Conservation (phyloP, 2,329 filamentous ascomycete genomes). For the Berkeleyomyces rouxiae region DNA sequence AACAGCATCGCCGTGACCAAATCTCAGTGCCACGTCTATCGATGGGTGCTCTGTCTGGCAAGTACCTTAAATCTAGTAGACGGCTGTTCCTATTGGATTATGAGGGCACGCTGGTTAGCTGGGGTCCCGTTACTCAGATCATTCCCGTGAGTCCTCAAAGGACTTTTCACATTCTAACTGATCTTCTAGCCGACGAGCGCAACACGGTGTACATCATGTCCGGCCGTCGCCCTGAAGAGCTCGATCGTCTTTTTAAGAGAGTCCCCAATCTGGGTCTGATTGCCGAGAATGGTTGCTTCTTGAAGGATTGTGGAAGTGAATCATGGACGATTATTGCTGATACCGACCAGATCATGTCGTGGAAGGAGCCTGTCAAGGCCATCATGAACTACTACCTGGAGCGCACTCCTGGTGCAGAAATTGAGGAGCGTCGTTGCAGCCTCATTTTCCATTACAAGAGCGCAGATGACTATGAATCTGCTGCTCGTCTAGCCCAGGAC, state of each 20-base stretch:
- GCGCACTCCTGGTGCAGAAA: conserved; percentile 69
- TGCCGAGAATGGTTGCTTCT: conserved; percentile 86
- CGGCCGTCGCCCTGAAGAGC: conserved; percentile 68
- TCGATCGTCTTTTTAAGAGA: conserved; percentile 70
- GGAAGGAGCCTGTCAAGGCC: conserved; percentile 69
- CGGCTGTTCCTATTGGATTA: conserved; percentile 86
- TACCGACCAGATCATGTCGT: conserved; percentile 48
- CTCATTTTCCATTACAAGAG: conserved; percentile 27
- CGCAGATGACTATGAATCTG: conserved; percentile 29
- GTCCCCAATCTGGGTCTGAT: conserved; percentile 77
- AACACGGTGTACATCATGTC: conserved; percentile 95
- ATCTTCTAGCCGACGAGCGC: conserved; percentile 59
- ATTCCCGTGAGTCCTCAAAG: conserved; percentile 72
- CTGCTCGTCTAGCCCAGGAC: conserved; percentile 67
- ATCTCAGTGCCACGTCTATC: conserved; percentile 76
- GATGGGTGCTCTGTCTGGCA: conserved; percentile 41
- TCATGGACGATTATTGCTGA: conserved; percentile 70
- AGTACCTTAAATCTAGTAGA: conserved; percentile 48
- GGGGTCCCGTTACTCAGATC: conserved; percentile 69
- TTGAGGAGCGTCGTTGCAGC: conserved; percentile 85
- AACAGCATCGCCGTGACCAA: conserved; percentile 71
- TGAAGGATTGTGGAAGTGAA: conserved; percentile 51
- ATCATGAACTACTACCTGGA: conserved; percentile 85
- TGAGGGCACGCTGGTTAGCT: conserved; percentile 79
- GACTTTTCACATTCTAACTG: conserved; percentile 66